Evolutionary conservation across 179 eudicot species (phyloP).

Genomic region (Carnegiea gigantea): DNA sequence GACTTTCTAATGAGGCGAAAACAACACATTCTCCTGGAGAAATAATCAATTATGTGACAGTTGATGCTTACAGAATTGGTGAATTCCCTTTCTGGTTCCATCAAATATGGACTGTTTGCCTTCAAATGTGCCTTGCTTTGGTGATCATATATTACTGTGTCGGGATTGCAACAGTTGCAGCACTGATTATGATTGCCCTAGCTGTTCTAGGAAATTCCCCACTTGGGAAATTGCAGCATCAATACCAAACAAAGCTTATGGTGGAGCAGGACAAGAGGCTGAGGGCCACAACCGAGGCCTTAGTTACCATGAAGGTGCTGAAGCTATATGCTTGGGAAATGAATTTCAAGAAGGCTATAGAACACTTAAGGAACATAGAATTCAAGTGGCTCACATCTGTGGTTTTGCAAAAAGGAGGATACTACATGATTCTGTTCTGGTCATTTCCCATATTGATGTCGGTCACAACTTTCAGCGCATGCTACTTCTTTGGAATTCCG

Average conservation of each 20-base stretch:
- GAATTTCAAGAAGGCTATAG: constrained; percentile 54
- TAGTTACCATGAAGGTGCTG: constrained; percentile 74
- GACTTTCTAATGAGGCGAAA: constrained; percentile 34
- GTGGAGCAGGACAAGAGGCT: constrained; percentile 69
- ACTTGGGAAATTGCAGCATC: constrained; percentile 60
- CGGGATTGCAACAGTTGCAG: constrained; percentile 38
- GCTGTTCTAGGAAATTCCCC: constrained; percentile 43
- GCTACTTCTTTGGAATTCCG: constrained; percentile 59
- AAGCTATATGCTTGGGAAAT: constrained; percentile 84
- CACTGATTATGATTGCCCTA: constrained; percentile 28
- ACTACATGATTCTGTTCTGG: constrained; percentile 71
- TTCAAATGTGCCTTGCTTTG: constrained; percentile 43
- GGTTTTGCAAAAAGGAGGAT: constrained; percentile 55
- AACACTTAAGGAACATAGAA: constrained; percentile 54
- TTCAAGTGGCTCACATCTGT: constrained; percentile 54
- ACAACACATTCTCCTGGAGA: constrained; percentile 39
- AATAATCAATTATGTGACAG: constrained; percentile 44
- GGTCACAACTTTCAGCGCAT: constrained; percentile 75
- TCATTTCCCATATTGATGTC: constrained; percentile 74
- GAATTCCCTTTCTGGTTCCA: constrained; percentile 50
- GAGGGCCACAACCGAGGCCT: constrained; percentile 63
- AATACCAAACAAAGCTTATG: constrained; percentile 67
- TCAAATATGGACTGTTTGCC: constrained; percentile 36
- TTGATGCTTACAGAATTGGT: constrained; percentile 47
- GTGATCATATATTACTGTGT: constrained; percentile 31